A percentile compares a stretch with the other conserved stretches of the same genome.
phyloP scores from a whole-genome alignment of 345 rosid genomes.

The Odontarrhena argentea region DNA sequence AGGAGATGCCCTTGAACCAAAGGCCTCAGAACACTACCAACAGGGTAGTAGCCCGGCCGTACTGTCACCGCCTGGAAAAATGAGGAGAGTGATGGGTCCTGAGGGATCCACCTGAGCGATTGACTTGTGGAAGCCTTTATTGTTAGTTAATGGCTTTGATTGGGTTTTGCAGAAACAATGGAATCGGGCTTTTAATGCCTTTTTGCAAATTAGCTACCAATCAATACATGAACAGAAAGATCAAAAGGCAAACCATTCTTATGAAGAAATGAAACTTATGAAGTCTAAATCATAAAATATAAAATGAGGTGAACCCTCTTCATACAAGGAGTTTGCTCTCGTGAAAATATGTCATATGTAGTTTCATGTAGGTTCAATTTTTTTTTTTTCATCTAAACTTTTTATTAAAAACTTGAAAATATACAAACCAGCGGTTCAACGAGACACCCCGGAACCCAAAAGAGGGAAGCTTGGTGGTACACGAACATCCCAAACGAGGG shows the following conservation, averaged over 20 bases:
- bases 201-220: constrained; percentile 18
- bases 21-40: constrained; percentile 35
- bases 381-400: too few species aligned
- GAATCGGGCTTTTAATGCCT: not conserved
- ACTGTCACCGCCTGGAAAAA: constrained; percentile 51
- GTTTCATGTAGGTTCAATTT: too few species aligned
- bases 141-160: not conserved
- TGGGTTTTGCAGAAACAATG: constrained; percentile 16
- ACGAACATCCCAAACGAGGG: too few species aligned
- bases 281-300: not conserved
- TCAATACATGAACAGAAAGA: constrained; percentile 4
- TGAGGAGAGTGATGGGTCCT: constrained; percentile 49
- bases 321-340: too few species aligned
- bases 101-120: constrained; percentile 29
- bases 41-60: constrained; percentile 39
- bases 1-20: constrained; percentile 42
- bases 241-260: not conserved
- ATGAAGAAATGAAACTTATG: not conserved
- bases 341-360: too few species aligned
- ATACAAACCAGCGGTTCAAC: too few species aligned
- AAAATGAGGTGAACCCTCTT: too few species aligned
- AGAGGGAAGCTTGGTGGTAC: too few species aligned
- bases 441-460: too few species aligned
- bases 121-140: constrained; percentile 14
- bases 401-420: too few species aligned